phyloP scores from a whole-genome alignment of 768 basidiomycete genomes.

The Boletus subcaerulescens region DNA sequence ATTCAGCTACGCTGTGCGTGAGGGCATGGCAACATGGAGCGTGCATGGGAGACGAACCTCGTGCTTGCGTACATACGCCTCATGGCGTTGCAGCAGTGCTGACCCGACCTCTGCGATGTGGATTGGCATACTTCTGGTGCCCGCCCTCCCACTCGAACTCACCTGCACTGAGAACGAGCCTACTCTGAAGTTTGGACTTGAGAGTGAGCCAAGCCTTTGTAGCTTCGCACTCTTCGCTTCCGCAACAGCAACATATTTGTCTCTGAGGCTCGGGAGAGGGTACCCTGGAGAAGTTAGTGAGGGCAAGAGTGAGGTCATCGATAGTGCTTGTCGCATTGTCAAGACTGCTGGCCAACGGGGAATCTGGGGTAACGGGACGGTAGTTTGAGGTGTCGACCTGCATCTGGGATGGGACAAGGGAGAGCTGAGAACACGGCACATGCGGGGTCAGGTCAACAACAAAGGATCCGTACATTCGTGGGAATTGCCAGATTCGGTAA shows the following conservation, averaged over 20 bases:
- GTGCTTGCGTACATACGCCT: conserved; percentile 75
- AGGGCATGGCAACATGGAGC: conserved; percentile 9
- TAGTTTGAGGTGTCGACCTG: conserved; percentile 22
- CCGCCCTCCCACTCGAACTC: conserved; percentile 29
- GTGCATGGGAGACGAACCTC: conserved; percentile 45
- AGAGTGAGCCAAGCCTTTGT: conserved; percentile 58
- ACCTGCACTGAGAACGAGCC: conserved; percentile 87
- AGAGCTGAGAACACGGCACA: not conserved
- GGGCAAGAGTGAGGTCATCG: conserved; percentile 74
- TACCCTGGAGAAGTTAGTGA: conserved; percentile 68
- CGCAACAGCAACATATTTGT: conserved; percentile 62
- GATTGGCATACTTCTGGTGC: conserved; percentile 1
- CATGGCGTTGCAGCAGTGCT: conserved; percentile 81
- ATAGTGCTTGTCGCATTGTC: conserved; percentile 59
- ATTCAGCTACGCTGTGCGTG: conserved; percentile 15
- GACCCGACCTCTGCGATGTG: conserved; percentile 74
- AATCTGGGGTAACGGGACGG: conserved; percentile 47
- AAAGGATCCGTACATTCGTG: conserved; percentile 8
- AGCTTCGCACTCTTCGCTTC: conserved; percentile 61
- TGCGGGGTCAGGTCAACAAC: not conserved
- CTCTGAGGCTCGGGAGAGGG: conserved; percentile 68
- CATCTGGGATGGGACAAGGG: conserved; percentile 19
- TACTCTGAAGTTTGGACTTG: conserved; percentile 70
- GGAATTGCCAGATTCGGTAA: conserved; percentile 17
- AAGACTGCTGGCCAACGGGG: conserved; percentile 49